Evolutionary conservation across 257 asterid genomes (phyloP).

Genomic region (Nicotiana sylvestris): DNA sequence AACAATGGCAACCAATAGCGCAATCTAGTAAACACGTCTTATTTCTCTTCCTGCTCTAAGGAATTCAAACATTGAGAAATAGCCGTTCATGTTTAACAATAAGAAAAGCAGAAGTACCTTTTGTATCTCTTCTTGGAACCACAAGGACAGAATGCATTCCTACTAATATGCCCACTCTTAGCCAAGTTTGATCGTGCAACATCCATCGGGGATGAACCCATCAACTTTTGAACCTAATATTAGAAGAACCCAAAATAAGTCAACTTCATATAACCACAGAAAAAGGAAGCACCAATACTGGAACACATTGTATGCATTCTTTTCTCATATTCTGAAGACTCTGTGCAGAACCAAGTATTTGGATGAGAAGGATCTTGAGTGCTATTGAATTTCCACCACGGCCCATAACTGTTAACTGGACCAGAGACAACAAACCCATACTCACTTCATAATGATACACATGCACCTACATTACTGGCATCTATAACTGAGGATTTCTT

Average conservation of each 20-base stretch:
- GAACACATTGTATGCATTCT: not conserved
- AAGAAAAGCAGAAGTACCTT: constrained; percentile 42
- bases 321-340: not conserved
- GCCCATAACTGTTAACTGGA: not conserved
- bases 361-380: not conserved
- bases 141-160: constrained; percentile 88
- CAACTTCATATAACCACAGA: not conserved
- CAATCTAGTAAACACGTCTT: not conserved
- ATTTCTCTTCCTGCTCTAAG: not conserved
- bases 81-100: constrained; percentile 4
- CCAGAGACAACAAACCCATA: not conserved
- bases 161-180: constrained; percentile 74
- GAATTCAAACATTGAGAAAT: not conserved
- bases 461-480: not conserved
- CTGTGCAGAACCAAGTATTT: not conserved
- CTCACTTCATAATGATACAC: not conserved
- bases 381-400: not conserved
- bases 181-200: constrained; percentile 77
- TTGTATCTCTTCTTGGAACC: constrained; percentile 89
- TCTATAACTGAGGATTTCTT: not conserved
- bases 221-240: constrained; percentile 71
- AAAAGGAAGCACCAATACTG: not conserved
- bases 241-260: not conserved
- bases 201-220: constrained; percentile 88
- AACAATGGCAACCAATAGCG: not conserved